These are phyloP conservation scores for Endocalyx cinctus DNA, from an alignment of 2,329 filamentous ascomycete genomes.

Conservation along the genomic window DNA sequence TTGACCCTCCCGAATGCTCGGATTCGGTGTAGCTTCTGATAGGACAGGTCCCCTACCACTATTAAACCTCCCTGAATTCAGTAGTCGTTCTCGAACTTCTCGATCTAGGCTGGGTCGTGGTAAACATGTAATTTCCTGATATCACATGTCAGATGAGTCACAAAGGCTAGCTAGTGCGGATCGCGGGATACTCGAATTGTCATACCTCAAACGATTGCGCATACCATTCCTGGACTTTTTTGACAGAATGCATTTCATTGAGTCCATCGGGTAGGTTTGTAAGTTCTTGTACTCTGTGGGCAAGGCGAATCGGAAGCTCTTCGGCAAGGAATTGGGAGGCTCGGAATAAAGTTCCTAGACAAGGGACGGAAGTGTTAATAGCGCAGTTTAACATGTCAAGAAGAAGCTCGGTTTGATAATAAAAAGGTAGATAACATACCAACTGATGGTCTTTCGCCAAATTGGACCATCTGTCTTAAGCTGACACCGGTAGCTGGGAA, in stretches of 20 bases:
- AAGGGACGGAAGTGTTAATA: conserved; percentile 8
- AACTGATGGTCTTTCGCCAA: conserved; percentile 87
- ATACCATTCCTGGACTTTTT: conserved; percentile 95
- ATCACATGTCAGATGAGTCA: conserved; percentile 29
- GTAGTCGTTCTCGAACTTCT: conserved; percentile 74
- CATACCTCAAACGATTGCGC: conserved; percentile 96
- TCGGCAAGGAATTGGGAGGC: conserved; percentile 98
- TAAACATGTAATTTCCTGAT: conserved; percentile 84
- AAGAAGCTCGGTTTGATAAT: no score
- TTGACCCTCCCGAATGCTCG: conserved; percentile 80
- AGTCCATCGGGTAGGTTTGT: conserved; percentile 89
- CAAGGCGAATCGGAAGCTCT: conserved; percentile 93
- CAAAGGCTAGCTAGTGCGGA: conserved; percentile 11
- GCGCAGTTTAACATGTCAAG: no score
- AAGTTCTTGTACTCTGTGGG: conserved; percentile 93
- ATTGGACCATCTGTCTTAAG: conserved; percentile 98
- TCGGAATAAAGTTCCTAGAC: conserved; percentile 83
- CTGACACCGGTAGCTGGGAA: conserved; percentile 97
- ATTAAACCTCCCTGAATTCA: conserved; percentile 55
- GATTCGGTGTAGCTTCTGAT: conserved; percentile 81
- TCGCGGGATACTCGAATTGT: conserved; percentile 3
- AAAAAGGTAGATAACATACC: no score
- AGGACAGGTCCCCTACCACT: conserved; percentile 61
- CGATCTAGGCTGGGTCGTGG: conserved; percentile 70
- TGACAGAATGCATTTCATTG: conserved; percentile 96